Conservation (phyloP, 2,329 filamentous ascomycete species). For the Nothophaeocryptopus gaeumannii region DNA sequence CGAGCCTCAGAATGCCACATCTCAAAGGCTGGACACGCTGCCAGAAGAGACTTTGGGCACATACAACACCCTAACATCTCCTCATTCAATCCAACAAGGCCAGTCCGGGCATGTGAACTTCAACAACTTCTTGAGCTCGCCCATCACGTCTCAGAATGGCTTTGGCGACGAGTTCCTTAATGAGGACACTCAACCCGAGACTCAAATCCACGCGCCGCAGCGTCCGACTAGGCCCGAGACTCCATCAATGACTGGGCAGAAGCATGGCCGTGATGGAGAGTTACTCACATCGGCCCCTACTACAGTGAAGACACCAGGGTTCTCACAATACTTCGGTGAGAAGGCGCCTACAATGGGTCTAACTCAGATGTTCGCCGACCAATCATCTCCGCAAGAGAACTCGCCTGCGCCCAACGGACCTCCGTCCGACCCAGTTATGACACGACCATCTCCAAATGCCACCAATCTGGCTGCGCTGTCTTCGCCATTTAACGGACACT, state of each 20-base stretch:
- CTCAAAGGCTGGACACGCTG: slow-evolving; percentile 4
- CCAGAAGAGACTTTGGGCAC: slow-evolving; percentile 21
- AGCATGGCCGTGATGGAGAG: slow-evolving; percentile 40
- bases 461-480: slow-evolving; percentile 25
- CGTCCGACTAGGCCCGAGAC: slow-evolving; percentile 40
- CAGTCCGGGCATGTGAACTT: slow-evolving; percentile 14
- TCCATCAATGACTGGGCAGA: slow-evolving; percentile 41
- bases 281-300: slow-evolving; percentile 43
- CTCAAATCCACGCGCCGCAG: slow-evolving; percentile 22
- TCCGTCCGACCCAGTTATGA: slow-evolving; percentile 44
- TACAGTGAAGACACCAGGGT: slow-evolving; percentile 41
- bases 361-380: slow-evolving; percentile 48
- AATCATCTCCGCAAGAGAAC: slow-evolving; percentile 36
- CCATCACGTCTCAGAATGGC: slow-evolving; percentile 27
- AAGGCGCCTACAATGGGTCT: slow-evolving; percentile 39
- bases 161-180: slow-evolving; percentile 10
- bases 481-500: slow-evolving; percentile 36
- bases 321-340: slow-evolving; percentile 38
- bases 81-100: neutral
- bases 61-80: slow-evolving; percentile 15
- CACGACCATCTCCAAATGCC: slow-evolving; percentile 47
- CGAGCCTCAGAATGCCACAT: slow-evolving; percentile 5
- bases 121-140: slow-evolving; percentile 15
- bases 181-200: slow-evolving; percentile 24
- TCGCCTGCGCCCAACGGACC: too few relatives aligned